Evolutionary conservation across 2,329 filamentous ascomycete species (phyloP).

Genomic region (Lasiodiplodia theobromae): DNA sequence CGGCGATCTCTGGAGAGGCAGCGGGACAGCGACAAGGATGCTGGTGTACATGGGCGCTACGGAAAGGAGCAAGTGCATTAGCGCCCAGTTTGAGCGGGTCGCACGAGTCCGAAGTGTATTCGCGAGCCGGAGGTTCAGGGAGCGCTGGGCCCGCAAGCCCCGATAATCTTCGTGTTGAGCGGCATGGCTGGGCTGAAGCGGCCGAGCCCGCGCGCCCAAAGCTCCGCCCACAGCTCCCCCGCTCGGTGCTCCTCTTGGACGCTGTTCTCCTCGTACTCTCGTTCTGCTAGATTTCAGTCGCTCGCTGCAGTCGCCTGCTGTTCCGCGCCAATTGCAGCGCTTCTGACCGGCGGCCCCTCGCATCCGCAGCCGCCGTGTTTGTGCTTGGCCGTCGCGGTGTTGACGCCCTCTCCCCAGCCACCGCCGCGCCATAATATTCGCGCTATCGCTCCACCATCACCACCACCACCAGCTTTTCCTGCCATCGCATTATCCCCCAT

Average conservation of each 20-base stretch:
- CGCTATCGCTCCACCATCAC: slow-evolving; percentile 19
- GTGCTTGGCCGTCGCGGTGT: slow-evolving; percentile 8
- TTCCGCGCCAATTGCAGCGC: slow-evolving; percentile 8
- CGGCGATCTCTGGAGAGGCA: not conserved
- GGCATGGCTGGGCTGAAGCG: slow-evolving; percentile 2
- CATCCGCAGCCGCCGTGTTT: not conserved
- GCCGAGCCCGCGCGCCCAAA: not conserved
- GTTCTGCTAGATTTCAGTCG: slow-evolving; percentile 2
- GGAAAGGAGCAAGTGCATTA: slow-evolving; percentile 18
- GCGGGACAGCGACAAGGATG: slow-evolving; percentile 8
- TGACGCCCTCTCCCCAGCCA: not conserved
- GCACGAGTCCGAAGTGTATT: not conserved
- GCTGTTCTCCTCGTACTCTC: not conserved
- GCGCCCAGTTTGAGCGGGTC: slow-evolving; percentile 17
- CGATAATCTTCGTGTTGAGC: slow-evolving; percentile 15
- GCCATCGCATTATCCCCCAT: slow-evolving; percentile 9
- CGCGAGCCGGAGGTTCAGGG: slow-evolving; percentile 13
- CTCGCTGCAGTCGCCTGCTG: slow-evolving; percentile 12
- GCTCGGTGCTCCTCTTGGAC: not conserved
- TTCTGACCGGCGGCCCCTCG: not conserved
- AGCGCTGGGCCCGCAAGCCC: not conserved
- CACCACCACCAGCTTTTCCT: slow-evolving; percentile 16
- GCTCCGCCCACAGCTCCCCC: not conserved
- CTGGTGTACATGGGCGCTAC: not conserved
- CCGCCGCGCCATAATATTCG: not conserved